These are phyloP conservation scores for Rhazya stricta DNA, from an alignment of 257 asterid species.

Conservation along the genomic window DNA sequence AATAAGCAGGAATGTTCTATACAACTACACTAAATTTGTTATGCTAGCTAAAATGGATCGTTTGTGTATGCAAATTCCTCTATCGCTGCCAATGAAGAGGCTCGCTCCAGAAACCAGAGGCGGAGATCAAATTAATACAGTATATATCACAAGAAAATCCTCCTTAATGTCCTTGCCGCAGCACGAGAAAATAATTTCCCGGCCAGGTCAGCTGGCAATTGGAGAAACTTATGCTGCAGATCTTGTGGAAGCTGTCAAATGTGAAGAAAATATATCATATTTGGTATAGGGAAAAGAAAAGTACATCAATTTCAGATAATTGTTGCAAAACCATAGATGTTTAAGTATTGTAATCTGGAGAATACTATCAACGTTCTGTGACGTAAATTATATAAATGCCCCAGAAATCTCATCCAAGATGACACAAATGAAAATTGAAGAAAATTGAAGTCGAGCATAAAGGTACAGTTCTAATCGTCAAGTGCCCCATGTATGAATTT, in stretches of 20 bases:
- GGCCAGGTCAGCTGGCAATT: slow-evolving; percentile 63
- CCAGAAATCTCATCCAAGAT: not conserved
- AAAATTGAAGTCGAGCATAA: not conserved
- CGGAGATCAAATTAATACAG: not conserved
- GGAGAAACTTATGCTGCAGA: slow-evolving; percentile 52
- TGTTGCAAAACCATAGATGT: not conserved
- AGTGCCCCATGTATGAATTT: not conserved
- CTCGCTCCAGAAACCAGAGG: not conserved
- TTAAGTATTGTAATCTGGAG: not conserved
- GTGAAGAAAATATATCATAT: not conserved
- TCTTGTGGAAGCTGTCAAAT: slow-evolving; percentile 76
- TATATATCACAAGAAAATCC: slow-evolving; percentile 42
- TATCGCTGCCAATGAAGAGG: not conserved
- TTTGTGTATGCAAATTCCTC: not conserved
- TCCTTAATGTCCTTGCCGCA: slow-evolving; percentile 70
- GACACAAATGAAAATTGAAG: not conserved
- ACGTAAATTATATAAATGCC: not conserved
- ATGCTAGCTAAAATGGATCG: not conserved
- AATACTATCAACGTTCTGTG: not conserved
- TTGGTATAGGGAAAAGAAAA: too few species aligned
- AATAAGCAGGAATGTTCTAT: not conserved
- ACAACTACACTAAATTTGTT: not conserved
- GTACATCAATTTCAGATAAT: not conserved
- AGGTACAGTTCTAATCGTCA: not conserved
- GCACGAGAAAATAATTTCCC: slow-evolving; percentile 64